phyloP scores from a whole-genome alignment of 371 early-diverging fungal genomes.

The Syncephalastrum sp. region DNA sequence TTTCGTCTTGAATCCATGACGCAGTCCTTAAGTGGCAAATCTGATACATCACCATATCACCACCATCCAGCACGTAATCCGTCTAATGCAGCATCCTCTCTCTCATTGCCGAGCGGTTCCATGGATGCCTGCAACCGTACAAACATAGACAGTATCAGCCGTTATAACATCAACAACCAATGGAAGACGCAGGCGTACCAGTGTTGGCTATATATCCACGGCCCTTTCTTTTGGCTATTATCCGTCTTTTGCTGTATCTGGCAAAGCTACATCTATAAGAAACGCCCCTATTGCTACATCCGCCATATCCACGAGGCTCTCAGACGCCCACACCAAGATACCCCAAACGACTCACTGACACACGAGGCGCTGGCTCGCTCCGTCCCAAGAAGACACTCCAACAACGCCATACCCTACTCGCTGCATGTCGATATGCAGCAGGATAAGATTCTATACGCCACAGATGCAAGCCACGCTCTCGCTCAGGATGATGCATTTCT shows the following conservation, averaged over 20 bases:
- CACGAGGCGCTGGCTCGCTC: not conserved
- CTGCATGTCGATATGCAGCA: too few species aligned
- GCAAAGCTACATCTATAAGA: not conserved
- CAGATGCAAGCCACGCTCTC: too few species aligned
- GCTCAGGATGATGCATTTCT: too few species aligned
- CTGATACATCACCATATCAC: not conserved
- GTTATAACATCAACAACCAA: too few species aligned
- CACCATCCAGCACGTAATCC: not conserved
- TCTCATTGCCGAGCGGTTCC: not conserved
- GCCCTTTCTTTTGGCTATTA: constrained; percentile 31
- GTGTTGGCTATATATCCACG: constrained; percentile 29
- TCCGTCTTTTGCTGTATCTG: constrained; percentile 8
- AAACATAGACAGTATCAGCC: not conserved
- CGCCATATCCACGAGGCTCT: not conserved
- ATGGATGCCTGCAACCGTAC: not conserved
- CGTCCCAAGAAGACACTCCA: not conserved
- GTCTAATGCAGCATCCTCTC: not conserved
- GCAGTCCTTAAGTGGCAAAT: not conserved
- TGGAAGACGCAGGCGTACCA: constrained; percentile 17
- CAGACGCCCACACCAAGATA: not conserved
- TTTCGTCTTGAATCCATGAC: not conserved
- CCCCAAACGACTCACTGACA: not conserved
- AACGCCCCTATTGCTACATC: too few species aligned
- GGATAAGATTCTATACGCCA: too few species aligned
- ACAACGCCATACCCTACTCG: not conserved